Percentiles rank a stretch among this genome's conserved stretches.
Conservation (phyloP, 2,329 filamentous ascomycete species). For the Stagonosporopsis vannaccii region DNA sequence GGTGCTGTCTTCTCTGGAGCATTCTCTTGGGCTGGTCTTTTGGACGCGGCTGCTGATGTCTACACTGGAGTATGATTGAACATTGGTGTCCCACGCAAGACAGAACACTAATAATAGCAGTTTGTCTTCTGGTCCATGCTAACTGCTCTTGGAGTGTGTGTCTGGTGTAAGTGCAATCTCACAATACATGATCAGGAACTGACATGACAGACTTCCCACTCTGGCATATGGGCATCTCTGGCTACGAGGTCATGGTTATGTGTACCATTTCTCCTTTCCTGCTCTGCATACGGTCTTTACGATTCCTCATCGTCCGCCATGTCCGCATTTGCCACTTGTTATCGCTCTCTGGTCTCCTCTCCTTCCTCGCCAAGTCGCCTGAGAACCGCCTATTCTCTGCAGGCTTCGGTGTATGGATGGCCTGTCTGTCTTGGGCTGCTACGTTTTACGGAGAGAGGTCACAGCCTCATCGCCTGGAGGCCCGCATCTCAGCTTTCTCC, state of each 20-base stretch:
- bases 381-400: slow-evolving; percentile 80
- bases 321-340: slow-evolving; percentile 75
- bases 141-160: slow-evolving; percentile 84
- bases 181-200: slow-evolving; percentile 12
- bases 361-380: slow-evolving; percentile 78
- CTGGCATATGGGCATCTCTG: slow-evolving; percentile 99
- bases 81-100: not conserved
- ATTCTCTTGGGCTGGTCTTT: slow-evolving; percentile 75
- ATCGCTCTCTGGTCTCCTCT: slow-evolving; percentile 78
- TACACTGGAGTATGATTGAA: slow-evolving; percentile 79
- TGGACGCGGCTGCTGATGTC: slow-evolving; percentile 86
- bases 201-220: slow-evolving; percentile 79
- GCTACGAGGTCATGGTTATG: slow-evolving; percentile 91
- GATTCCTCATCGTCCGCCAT: slow-evolving; percentile 72
- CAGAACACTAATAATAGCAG: slow-evolving; percentile 52
- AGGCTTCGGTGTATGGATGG: slow-evolving; percentile 79
- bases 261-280: slow-evolving; percentile 81
- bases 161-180: slow-evolving; percentile 79
- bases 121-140: slow-evolving; percentile 96
- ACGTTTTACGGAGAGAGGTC: slow-evolving; percentile 80
- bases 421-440: slow-evolving; percentile 83
- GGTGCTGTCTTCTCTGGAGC: slow-evolving; percentile 72
- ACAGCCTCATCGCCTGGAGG: slow-evolving; percentile 78
- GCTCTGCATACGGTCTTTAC: slow-evolving; percentile 73
- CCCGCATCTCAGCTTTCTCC: slow-evolving; percentile 79